Percentiles rank a stretch among this genome's conserved stretches.
Evolutionary conservation across 129 eudicot species (phyloP).

Genomic region (Daucus carota): DNA sequence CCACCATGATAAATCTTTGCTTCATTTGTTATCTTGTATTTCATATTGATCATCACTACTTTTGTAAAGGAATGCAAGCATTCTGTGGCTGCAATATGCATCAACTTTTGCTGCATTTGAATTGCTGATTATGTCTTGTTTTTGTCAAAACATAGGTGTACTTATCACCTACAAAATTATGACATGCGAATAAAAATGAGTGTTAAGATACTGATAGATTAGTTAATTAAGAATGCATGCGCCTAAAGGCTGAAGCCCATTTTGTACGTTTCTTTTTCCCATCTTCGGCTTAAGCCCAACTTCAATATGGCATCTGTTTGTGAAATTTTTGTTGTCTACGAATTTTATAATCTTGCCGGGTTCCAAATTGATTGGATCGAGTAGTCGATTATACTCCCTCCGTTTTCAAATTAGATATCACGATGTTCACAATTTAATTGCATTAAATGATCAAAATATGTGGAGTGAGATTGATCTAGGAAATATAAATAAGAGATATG

Average conservation of each 20-base stretch:
- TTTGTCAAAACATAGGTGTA: neutral
- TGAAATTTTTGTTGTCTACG: no score
- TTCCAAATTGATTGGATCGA: no score
- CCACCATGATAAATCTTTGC: constrained; percentile 2
- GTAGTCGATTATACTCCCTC: no score
- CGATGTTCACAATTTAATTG: no score
- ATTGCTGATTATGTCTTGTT: neutral
- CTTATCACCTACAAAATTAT: neutral
- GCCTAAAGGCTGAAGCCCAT: neutral
- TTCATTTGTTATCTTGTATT: neutral
- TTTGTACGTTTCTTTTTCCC: neutral
- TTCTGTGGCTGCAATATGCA: neutral
- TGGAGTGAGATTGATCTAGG: no score
- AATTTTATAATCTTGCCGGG: no score
- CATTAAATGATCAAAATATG: no score
- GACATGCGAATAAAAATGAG: neutral
- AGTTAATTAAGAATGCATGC: neutral
- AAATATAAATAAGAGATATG: no score
- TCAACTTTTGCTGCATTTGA: neutral
- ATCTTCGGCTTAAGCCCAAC: neutral
- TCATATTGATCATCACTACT: neutral
- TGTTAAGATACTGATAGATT: neutral
- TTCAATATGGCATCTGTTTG: no score
- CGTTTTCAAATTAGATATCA: no score
- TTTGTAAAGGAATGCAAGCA: neutral